Base-by-base conservation (phyloP, 768 basidiomycete species). In the Amanita molliuscula region DNA sequence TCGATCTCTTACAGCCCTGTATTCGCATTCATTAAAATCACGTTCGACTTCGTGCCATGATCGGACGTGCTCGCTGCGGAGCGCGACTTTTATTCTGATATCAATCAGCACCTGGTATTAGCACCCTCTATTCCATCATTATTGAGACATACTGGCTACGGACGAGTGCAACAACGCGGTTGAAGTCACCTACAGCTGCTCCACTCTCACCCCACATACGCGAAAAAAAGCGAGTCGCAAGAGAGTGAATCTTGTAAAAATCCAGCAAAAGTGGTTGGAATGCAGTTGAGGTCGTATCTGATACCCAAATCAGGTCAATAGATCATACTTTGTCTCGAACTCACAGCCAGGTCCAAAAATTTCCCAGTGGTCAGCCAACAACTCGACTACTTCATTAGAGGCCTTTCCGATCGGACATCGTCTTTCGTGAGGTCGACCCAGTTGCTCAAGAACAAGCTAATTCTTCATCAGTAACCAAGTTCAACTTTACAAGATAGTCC, bases 141-240 rank as follows among this genome's bases (percentile, higher is more conserved):
- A 40, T 4, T 38, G 35, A 25, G 3, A 41, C 45, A 80, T 63
- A 90, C 88, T 94, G 92, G 74, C 88, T 90, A 47, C 80, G 79
- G 31, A 84, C 82, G 16, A 94, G 70, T 5, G 81, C 84, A 29
- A 78, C 76, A 8, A 95, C 81, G 8, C 93, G 81, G 31, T 75
- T 71, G 55, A 92, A 90, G 65, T 95, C 92, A 16, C 72, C 81
- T 10, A 64, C 59, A 3, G 84, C 80, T 1, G 92, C 86, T 10
- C 84, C 82, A 58, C 86, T 88, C 62, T 95, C 92, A 56, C 75
- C 78, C 90, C 89, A 95, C 81, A 95, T 91, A 29, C 88, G 78
- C n/a, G 90, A 67, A 66, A 94, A 94, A 70, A 94, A 93, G 41
- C 78, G 78, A 3, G 83, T 80, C 4, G 86, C 85, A n/a, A 92